These are phyloP conservation scores for Aspergillus sp. DNA, from an alignment of 2,329 filamentous ascomycete species.

Conservation along the genomic window DNA sequence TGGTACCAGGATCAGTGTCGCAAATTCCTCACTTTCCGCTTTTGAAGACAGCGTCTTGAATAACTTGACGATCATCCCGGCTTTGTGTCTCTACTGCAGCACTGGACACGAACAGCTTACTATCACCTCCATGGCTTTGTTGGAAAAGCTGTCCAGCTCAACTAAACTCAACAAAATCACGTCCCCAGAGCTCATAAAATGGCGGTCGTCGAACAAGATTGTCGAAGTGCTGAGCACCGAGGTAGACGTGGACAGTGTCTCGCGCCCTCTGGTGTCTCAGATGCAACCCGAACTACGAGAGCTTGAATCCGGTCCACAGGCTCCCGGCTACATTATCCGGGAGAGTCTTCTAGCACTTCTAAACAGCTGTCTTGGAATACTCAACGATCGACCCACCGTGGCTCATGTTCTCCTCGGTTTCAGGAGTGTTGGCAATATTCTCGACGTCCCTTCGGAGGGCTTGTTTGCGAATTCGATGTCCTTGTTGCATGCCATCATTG, in stretches of 20 bases:
- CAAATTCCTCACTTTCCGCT: slow-evolving; percentile 74
- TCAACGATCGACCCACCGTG: slow-evolving; percentile 75
- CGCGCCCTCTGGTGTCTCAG: slow-evolving; percentile 67
- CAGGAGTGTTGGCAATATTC: slow-evolving; percentile 66
- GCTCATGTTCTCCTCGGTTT: slow-evolving; percentile 91
- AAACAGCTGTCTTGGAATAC: slow-evolving; percentile 71
- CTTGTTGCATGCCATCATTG: slow-evolving; percentile 78
- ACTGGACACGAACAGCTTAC: slow-evolving; percentile 79
- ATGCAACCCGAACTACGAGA: slow-evolving; percentile 67
- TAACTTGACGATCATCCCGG: slow-evolving; percentile 73
- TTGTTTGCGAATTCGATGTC: slow-evolving; percentile 70
- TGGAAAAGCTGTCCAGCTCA: slow-evolving; percentile 84
- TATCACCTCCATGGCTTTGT: slow-evolving; percentile 72
- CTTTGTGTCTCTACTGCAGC: slow-evolving; percentile 82
- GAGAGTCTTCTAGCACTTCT: slow-evolving; percentile 82
- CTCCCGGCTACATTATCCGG: slow-evolving; percentile 77
- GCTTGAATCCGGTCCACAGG: slow-evolving; percentile 65
- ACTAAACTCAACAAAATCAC: slow-evolving; percentile 73
- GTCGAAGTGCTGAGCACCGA: slow-evolving; percentile 84
- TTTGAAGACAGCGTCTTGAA: slow-evolving; percentile 90
- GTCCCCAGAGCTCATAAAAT: slow-evolving; percentile 58
- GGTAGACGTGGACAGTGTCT: slow-evolving; percentile 75
- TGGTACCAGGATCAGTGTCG: slow-evolving; percentile 59
- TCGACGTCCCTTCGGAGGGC: slow-evolving; percentile 67
- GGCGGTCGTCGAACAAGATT: slow-evolving; percentile 73